Evolutionary conservation across 306 rosid genomes (phyloP), one percentile per base, ranked within the genome.

Genomic region (Coriaria nepalensis): DNA sequence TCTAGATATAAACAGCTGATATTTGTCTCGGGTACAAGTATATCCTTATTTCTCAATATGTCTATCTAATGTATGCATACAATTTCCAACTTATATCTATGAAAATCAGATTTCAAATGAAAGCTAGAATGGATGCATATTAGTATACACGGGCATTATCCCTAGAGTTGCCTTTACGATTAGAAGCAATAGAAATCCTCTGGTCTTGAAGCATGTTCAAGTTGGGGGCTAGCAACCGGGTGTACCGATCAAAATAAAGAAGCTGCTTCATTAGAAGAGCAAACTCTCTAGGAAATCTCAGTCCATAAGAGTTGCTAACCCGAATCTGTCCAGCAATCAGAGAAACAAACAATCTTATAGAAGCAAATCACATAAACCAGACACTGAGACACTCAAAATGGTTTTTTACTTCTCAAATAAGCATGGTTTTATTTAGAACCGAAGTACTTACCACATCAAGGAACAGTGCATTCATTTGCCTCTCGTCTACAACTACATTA

Each of bases 401-500:
- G 1, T 20, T 20, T 20, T 20, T 20, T 20, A 20, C 29, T 20
- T 20, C 20, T 47, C 20, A 42, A 43, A 47, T 43, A 11, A 53
- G 11, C 6, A 52, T 37, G 32, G 10, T 15, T 5, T 11, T n/a
- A 54, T 41, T 52, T 53, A 4, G 4, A 5, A 38, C 50, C 8
- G 6, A 20, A 62, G 35, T 42, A 55, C 83, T 65, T 64, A 90
- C 98, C 95, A 90, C 87, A 47, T 90, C 92, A 37, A 84, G 94
- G 73, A 90, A 90, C 60, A 85, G 87, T 15, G 95, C 93, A 72
- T 90, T 90, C 96, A 90, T 90, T 76, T 90, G 98, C 73, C 98
- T 81, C 72, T 90, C 94, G 47, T 90, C 98, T 52, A 77, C 73
- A 35, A 85, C 65, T 40, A 90, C 55, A 71, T 85, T 85, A 20